Percentiles rank a stretch among this genome's conserved stretches.
phyloP scores from a whole-genome alignment of 108 stramenopile species.

The Ochromonas danica region DNA sequence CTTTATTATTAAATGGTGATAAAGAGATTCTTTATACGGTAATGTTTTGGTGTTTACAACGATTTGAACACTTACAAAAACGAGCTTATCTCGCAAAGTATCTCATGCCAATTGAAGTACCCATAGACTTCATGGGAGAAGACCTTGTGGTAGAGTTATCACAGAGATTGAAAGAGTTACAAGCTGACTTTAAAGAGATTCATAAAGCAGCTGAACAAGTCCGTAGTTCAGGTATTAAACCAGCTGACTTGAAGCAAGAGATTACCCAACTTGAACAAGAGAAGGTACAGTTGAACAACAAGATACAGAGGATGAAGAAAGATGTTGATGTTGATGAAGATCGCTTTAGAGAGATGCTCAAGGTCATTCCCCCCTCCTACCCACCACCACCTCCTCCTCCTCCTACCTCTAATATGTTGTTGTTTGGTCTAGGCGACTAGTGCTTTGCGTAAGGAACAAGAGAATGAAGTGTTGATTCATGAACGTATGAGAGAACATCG shows the following conservation, averaged over 20 bases:
- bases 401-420: not conserved
- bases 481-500: constrained; percentile 58
- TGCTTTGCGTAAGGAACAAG: constrained; percentile 65
- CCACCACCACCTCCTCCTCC: too few relatives aligned
- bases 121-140: constrained; percentile 61
- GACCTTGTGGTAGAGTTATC: constrained; percentile 58
- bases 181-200: constrained; percentile 67
- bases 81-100: constrained; percentile 68
- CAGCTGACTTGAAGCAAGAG: constrained; percentile 54
- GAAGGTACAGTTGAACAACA: constrained; percentile 55
- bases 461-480: constrained; percentile 62
- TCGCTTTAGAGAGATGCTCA: constrained; percentile 58
- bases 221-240: constrained; percentile 42
- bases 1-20: constrained; percentile 38
- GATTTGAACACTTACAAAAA: constrained; percentile 60
- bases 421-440: constrained; percentile 42
- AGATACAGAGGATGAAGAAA: constrained; percentile 52
- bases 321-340: constrained; percentile 44
- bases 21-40: constrained; percentile 59
- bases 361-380: not conserved
- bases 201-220: constrained; percentile 66
- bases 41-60: constrained; percentile 63
- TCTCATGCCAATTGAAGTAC: constrained; percentile 68
- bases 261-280: constrained; percentile 64
- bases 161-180: constrained; percentile 60